Conservation (phyloP, 768 basidiomycete species). For the Tephrocybe sp. region DNA sequence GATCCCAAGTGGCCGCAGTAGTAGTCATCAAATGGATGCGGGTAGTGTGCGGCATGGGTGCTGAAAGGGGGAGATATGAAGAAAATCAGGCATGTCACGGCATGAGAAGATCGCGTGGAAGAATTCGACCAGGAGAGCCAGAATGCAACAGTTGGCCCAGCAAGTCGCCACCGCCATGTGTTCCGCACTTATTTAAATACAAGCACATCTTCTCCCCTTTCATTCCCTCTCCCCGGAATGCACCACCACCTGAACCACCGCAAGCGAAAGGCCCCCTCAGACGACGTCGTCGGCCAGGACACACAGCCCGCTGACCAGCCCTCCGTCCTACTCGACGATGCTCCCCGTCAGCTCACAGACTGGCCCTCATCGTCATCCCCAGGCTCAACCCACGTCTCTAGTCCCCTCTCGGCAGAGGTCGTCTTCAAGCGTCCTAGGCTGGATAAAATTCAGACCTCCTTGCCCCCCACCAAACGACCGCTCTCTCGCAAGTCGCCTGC, state of each 20-base stretch:
- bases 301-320: constrained; percentile 22
- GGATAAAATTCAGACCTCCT: constrained; percentile 30
- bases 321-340: constrained; percentile 17
- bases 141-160: constrained; percentile 11
- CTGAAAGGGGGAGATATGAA: constrained; percentile 18
- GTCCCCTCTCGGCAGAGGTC: constrained; percentile 27
- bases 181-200: constrained; percentile 35
- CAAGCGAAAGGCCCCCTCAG: constrained; percentile 66
- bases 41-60: constrained; percentile 19
- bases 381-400: constrained; percentile 30
- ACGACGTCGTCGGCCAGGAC: constrained; percentile 37
- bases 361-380: constrained; percentile 29
- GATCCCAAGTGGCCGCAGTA: constrained; percentile 9
- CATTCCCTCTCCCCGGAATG: constrained; percentile 37
- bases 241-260: constrained; percentile 60
- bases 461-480: constrained; percentile 20
- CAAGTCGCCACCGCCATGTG: constrained; percentile 35
- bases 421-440: constrained; percentile 40
- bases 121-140: constrained; percentile 12
- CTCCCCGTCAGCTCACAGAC: constrained; percentile 41
- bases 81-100: constrained; percentile 32
- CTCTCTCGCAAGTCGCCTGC: constrained; percentile 18
- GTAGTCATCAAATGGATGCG: constrained; percentile 16
- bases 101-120: constrained; percentile 33
- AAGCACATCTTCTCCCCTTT: constrained; percentile 15